Conservation (phyloP, 768 basidiomycete species). For the Boletus rubropictus region DNA sequence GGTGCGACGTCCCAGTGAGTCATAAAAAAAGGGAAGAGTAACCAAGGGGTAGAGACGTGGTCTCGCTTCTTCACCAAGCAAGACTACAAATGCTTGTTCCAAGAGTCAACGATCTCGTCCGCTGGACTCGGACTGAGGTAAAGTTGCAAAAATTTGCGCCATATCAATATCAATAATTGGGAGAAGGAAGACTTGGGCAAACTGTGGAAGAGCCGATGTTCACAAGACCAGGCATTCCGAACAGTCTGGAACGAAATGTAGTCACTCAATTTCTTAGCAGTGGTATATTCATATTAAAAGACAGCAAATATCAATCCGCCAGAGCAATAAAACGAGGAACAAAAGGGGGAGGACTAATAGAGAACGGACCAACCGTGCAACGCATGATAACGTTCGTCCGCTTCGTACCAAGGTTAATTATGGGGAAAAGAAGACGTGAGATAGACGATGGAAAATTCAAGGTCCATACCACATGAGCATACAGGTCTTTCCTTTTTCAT, state of each 20-base stretch:
- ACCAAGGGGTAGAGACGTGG: no score
- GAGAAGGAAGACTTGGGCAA: not conserved
- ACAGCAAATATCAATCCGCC: conserved; percentile 5
- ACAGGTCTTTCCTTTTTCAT: conserved; percentile 14
- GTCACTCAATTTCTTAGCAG: not conserved
- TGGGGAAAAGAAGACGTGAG: conserved; percentile 15
- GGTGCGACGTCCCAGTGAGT: no score
- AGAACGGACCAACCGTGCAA: conserved; percentile 30
- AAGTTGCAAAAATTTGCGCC: not conserved
- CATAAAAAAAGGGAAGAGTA: no score
- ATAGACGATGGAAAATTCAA: conserved; percentile 14
- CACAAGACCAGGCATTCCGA: not conserved
- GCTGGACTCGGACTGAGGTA: not conserved
- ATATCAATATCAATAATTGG: not conserved
- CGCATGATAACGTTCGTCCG: conserved; percentile 8
- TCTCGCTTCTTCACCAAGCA: not conserved
- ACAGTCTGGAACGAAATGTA: not conserved
- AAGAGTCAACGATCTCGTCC: no score
- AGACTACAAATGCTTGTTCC: no score
- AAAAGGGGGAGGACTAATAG: not conserved
- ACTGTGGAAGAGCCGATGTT: no score
- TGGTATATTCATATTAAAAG: conserved; percentile 21
- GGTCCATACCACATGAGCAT: conserved; percentile 26
- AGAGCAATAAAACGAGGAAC: not conserved
- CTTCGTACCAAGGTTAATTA: conserved; percentile 22